phyloP scores from a whole-genome alignment of 345 rosid genomes.

The Brassica cretica region DNA sequence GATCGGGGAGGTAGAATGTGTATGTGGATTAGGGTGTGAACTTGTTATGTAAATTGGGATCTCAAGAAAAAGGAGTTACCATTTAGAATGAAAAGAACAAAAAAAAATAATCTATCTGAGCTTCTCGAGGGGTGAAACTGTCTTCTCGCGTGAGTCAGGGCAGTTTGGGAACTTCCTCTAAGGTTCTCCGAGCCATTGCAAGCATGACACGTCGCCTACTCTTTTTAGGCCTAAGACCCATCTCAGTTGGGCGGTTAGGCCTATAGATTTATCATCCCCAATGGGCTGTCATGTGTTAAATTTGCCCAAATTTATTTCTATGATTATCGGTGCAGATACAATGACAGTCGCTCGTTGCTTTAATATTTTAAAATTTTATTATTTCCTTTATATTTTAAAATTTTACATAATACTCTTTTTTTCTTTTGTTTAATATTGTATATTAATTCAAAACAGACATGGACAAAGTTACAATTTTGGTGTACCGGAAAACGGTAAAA shows the following conservation, averaged over 20 bases:
- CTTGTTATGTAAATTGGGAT: constrained; percentile 34
- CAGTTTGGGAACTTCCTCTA: constrained; percentile 1
- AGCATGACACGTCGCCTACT: constrained; percentile 21
- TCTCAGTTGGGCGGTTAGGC: constrained; percentile 2
- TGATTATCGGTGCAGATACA: neutral
- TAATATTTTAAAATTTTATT: no score
- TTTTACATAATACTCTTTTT: no score
- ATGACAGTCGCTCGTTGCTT: neutral
- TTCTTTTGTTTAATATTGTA: no score
- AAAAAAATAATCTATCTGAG: neutral
- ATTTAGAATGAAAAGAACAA: neutral
- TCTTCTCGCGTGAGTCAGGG: constrained; percentile 3
- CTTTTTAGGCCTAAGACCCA: neutral
- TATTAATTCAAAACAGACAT: no score
- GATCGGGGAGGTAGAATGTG: neutral
- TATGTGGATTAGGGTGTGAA: constrained; percentile 17
- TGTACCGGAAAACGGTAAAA: no score
- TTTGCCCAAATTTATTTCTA: neutral
- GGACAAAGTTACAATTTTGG: no score
- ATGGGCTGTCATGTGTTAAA: neutral
- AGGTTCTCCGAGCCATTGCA: constrained; percentile 21
- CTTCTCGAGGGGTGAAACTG: neutral
- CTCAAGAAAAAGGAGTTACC: constrained; percentile 27
- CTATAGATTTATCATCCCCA: neutral
- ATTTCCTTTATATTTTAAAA: no score